phyloP scores from a whole-genome alignment of 2,329 filamentous ascomycete genomes.

The Phialophora chinensis region DNA sequence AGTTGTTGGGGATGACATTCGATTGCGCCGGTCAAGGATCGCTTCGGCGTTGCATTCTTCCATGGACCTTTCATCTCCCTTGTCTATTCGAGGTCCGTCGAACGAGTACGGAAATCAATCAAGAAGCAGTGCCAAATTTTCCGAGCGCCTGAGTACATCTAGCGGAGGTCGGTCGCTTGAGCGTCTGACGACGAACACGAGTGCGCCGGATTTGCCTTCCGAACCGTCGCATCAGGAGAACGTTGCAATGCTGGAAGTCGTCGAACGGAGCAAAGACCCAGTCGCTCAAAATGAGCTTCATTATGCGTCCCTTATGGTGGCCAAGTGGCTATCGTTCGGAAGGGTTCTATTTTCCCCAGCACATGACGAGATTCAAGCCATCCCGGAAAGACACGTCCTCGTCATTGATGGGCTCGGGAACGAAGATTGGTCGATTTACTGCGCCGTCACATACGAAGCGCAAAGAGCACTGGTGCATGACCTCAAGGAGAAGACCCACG shows the following conservation, averaged over 20 bases:
- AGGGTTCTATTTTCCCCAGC: conserved; percentile 58
- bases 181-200: conserved; percentile 43
- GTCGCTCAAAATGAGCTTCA: conserved; percentile 54
- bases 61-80: conserved; percentile 57
- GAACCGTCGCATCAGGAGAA: conserved; percentile 41
- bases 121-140: conserved; percentile 39
- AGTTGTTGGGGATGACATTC: conserved; percentile 34
- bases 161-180: conserved; percentile 35
- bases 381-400: conserved; percentile 52
- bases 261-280: conserved; percentile 51
- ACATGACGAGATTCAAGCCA: conserved; percentile 51
- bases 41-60: conserved; percentile 58
- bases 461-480: conserved; percentile 52
- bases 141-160: conserved; percentile 37
- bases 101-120: conserved; percentile 54
- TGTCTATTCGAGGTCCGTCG: conserved; percentile 61
- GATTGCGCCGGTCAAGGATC: conserved; percentile 58
- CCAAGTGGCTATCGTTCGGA: conserved; percentile 58
- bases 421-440: conserved; percentile 60
- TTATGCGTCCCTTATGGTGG: conserved; percentile 58
- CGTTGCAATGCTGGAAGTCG: conserved; percentile 44
- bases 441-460: conserved; percentile 54
- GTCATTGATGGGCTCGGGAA: conserved; percentile 59
- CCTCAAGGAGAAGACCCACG: conserved; percentile 45
- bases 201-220: conserved; percentile 42